Evolutionary conservation across 2,329 filamentous ascomycete genomes (phyloP), one percentile per base, ranked within the genome.

Genomic region (Colletotrichum incanum): DNA sequence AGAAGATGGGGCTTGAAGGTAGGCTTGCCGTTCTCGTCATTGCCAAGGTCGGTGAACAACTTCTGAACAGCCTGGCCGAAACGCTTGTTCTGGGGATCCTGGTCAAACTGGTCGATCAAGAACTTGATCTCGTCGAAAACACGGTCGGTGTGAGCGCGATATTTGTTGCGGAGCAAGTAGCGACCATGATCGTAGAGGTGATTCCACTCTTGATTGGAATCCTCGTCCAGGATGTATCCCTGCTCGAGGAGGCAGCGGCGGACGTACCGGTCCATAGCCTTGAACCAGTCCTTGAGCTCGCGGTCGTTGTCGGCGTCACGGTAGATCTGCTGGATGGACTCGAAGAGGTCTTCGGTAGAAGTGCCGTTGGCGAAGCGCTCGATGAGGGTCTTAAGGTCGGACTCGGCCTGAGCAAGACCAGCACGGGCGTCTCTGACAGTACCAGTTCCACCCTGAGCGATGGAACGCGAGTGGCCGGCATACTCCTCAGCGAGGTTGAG

Each of bases 311-410:
- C 94, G 5, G 96, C 95, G 80, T 97, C 94, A 61, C 87, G 86
- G 85, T 98, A 98, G 76, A 99, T 92, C 74, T 91, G 89, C 76
- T 95, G 92, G 81, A 99, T 92, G 0, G 95, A 91, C 23, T 93
- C 91, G 84, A 96, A 94, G 5, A 98, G 86, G 76, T 97, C 94
- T 74, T 97, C 93, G 43, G 92, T 91, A 0, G 95, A 98, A 11
- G 96, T 98, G 78, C 92, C 92, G 82, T 99, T 98, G 80, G 96
- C 96, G 77, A 98, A 98, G 59, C 96, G 93, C 86, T 98, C 96
- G 76, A 99, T 92, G 26, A 99, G 87, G 11, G 91, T 94, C 90
- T 94, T 94, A 71, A 97, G 87, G 79, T 98, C 92, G 82, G 89
- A 86, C 85, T 98, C 94, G 64, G 94, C 94, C 67, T 87, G 86